Evolutionary conservation across 2,329 filamentous ascomycete species (phyloP), one percentile per base, ranked within the genome.

Genomic region (Daldinia sp.): DNA sequence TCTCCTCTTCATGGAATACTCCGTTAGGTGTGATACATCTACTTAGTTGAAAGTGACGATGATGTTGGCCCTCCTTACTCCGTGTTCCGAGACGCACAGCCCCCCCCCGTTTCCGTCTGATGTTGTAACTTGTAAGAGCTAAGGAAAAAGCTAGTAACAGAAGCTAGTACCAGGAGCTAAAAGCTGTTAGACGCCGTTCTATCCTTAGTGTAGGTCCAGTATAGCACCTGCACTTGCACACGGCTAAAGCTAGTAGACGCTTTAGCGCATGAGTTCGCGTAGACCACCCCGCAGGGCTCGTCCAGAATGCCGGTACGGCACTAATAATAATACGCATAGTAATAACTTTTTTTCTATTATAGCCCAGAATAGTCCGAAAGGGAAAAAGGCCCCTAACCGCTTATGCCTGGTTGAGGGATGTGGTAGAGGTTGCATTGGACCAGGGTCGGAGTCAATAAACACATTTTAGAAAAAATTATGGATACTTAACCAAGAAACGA

Each of bases 221-320:
- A 10, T 35, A 7, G 33, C 33, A n/a, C n/a, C n/a, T n/a, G n/a
- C n/a, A n/a, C n/a, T n/a, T n/a, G n/a, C n/a, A 10, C 7, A 35
- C 33, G 33, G 37, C 12, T 39, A 39, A 9, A 9, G 4, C 33
- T 35, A 33, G 30, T 9, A 10, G 33, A 35, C 20, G 33, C 33
- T 35, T 35, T 35, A 39, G 35, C 33, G n/a, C 9, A 54, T 33
- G 5, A 18, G 23, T 44, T 28, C 53, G 33, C 44, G 61, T 60
- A 61, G 12, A 15, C 26, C 46, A 55, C 39, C 55, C 41, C 42
- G 23, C 33, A 41, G 30, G 37, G 20, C 33, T 56, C 56, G 62
- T 42, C 63, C 63, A 60, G 63, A 56, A 55, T 48, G 50, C 50
- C 56, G 63, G 63, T 60, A 65, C 57, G 56, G 63, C 41, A 33